These are phyloP conservation scores for Xylaria sp. DNA, from an alignment of 2,329 filamentous ascomycete genomes.

Conservation along the genomic window DNA sequence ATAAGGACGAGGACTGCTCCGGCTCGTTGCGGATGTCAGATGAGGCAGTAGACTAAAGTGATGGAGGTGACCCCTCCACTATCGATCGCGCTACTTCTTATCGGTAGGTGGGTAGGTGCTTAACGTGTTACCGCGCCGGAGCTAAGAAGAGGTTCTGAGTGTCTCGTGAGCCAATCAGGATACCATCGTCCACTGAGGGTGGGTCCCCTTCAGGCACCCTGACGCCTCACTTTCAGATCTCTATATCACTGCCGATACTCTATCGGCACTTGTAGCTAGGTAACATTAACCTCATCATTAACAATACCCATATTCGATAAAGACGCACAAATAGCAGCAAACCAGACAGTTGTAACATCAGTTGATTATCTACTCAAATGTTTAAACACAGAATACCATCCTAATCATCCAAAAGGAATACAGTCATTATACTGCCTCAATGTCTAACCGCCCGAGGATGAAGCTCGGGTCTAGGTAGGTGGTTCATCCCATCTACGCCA, in stretches of 20 bases:
- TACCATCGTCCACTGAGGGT: not conserved
- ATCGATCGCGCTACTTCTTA: slow-evolving; percentile 4
- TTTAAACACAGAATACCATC: not conserved
- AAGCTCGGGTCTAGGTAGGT: slow-evolving; percentile 3
- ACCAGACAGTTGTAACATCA: not conserved
- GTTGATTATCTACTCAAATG: not conserved
- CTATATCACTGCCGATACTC: too few relatives aligned
- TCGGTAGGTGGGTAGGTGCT: slow-evolving; percentile 7
- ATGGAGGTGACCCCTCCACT: not conserved
- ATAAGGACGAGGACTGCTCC: slow-evolving; percentile 1
- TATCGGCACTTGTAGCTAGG: too few relatives aligned
- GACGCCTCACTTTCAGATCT: slow-evolving; percentile 2
- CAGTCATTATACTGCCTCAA: not conserved
- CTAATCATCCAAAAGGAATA: not conserved
- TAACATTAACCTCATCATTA: not conserved
- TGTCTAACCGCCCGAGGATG: not conserved
- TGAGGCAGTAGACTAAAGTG: not conserved
- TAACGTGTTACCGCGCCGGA: not conserved
- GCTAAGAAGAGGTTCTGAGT: not conserved
- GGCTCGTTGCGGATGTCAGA: slow-evolving; percentile 2
- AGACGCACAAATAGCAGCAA: not conserved
- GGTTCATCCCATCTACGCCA: slow-evolving; percentile 30
- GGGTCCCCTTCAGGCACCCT: not conserved
- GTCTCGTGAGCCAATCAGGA: slow-evolving; percentile 2
- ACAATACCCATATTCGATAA: not conserved